Evolutionary conservation across 2,329 filamentous ascomycete species (phyloP), one percentile per base, ranked within the genome.

Genomic region (Microcyclospora tardicrescens): DNA sequence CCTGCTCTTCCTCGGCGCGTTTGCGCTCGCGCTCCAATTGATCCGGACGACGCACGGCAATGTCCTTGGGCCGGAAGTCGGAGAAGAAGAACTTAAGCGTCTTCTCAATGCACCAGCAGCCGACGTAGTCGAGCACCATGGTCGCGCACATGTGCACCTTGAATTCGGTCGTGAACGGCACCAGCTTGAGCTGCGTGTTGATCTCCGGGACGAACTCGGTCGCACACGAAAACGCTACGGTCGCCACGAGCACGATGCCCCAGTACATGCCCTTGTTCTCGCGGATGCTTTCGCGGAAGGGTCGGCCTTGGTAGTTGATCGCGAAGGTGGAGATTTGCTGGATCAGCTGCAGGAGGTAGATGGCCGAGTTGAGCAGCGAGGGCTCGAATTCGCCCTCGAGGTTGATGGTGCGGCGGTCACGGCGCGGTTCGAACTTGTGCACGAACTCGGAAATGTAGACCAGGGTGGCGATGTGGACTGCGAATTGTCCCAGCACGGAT

Each of bases 221-320:
- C 6, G 87, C 89, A 65, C 89, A 95, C 34, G 81, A 80, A 62
- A 98, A 96, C 5, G 91, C 89, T 24, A 98, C 83, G 32, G 71
- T 85, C 0, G 85, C 84, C 12, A 95, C 89, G 47, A 82, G 81
- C 31, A 98, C 68, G 40, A 98, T 85, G 43, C 91, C 91, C 71
- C 83, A 98, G 68, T 91, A 98, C 91, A 98, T 98, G 60, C 84
- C 86, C 61, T 79, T 82, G 70, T 98, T 98, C 66, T 95, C 91
- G 5, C 82, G 80, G 49, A 98, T 85, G 15, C 82, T 83, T 65
- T 98, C 91, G 43, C 91, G 84, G 81, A 98, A 98, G 10, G 91
- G 91, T 9, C 91, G 82, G 42, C 91, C 91, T 64, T 98, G 91
- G 69, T 98, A 98, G 70, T 98, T 98, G 70, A 98, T 94, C 44